A percentile compares a stretch with the other conserved stretches of the same genome.
Evolutionary conservation across 139 green algal genomes (phyloP).

Genomic region (Mychonastes homosphaera): DNA sequence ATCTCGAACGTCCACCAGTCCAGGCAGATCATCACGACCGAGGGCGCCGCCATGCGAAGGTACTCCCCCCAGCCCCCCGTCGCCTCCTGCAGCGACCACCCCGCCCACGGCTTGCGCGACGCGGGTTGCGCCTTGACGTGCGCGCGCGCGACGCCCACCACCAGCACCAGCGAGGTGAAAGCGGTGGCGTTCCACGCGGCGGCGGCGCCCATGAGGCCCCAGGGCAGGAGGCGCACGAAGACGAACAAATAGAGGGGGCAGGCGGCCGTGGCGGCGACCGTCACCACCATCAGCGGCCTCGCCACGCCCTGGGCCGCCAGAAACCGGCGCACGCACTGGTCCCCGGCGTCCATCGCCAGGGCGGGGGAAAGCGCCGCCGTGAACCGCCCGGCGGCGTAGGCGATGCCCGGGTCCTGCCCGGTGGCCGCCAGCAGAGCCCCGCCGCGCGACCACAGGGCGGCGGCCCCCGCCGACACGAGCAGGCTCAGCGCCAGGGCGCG

Average conservation of each 20-base stretch:
- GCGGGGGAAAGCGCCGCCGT: constrained; percentile 33
- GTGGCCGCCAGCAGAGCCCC: constrained; percentile 24
- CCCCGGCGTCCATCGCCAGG: constrained; percentile 27
- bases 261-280: constrained; percentile 35
- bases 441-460: constrained; percentile 13
- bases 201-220: constrained; percentile 38
- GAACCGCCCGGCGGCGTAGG: constrained; percentile 29
- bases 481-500: constrained; percentile 31
- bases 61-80: constrained; percentile 50
- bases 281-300: constrained; percentile 45
- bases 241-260: constrained; percentile 45
- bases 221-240: constrained; percentile 28
- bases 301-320: constrained; percentile 27
- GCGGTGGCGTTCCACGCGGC: constrained; percentile 40
- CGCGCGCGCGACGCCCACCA: constrained; percentile 27
- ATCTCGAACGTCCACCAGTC: constrained; percentile 75
- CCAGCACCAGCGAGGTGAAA: constrained; percentile 23
- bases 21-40: constrained; percentile 52
- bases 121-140: constrained; percentile 23
- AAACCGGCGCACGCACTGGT: constrained; percentile 14
- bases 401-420: constrained; percentile 39
- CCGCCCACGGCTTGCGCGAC: constrained; percentile 22
- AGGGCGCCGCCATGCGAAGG: constrained; percentile 49
- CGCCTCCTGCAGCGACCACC: constrained; percentile 45
- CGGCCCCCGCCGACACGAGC: constrained; percentile 9